phyloP scores from a whole-genome alignment of 371 early-diverging fungal species.

The Rhizomucor miehei region DNA sequence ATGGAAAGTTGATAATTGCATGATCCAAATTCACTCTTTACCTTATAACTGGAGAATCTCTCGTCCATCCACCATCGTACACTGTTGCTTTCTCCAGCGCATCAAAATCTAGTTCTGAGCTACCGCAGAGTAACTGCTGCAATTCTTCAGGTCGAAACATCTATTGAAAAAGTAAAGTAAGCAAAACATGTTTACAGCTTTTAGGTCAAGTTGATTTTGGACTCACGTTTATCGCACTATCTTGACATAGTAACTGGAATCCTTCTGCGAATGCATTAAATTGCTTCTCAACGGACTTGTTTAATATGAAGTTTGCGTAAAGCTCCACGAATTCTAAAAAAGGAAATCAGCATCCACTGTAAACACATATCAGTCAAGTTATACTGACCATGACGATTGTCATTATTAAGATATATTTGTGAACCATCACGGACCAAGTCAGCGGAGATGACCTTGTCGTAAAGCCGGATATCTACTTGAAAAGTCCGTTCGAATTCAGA shows the following conservation, averaged over 20 bases:
- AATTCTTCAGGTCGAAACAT: slow-evolving; percentile 94
- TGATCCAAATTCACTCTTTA: slow-evolving; percentile 11
- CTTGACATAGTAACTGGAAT: slow-evolving; percentile 82
- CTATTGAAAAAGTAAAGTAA: slow-evolving; percentile 17
- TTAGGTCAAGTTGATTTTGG: not conserved
- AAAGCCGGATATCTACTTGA: slow-evolving; percentile 65
- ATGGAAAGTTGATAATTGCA: slow-evolving; percentile 11
- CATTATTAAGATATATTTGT: slow-evolving; percentile 56
- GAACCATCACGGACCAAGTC: slow-evolving; percentile 65
- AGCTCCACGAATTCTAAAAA: slow-evolving; percentile 66
- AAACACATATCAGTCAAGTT: not conserved
- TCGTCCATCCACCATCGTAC: slow-evolving; percentile 85
- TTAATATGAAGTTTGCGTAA: slow-evolving; percentile 71
- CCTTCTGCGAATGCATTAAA: slow-evolving; percentile 90
- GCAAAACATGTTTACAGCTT: no score
- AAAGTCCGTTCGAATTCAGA: slow-evolving; percentile 64
- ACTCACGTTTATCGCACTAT: slow-evolving; percentile 71
- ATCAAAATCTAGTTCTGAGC: slow-evolving; percentile 83
- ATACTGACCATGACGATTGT: slow-evolving; percentile 47
- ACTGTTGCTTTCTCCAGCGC: slow-evolving; percentile 81
- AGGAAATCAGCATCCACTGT: not conserved
- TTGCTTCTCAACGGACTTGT: slow-evolving; percentile 70
- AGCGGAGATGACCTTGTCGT: slow-evolving; percentile 59
- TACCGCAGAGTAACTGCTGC: slow-evolving; percentile 94
- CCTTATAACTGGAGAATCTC: slow-evolving; percentile 63